These are phyloP conservation scores for Protea cynaroides DNA, from an alignment of 164 flowering plant genomes.

Conservation along the genomic window DNA sequence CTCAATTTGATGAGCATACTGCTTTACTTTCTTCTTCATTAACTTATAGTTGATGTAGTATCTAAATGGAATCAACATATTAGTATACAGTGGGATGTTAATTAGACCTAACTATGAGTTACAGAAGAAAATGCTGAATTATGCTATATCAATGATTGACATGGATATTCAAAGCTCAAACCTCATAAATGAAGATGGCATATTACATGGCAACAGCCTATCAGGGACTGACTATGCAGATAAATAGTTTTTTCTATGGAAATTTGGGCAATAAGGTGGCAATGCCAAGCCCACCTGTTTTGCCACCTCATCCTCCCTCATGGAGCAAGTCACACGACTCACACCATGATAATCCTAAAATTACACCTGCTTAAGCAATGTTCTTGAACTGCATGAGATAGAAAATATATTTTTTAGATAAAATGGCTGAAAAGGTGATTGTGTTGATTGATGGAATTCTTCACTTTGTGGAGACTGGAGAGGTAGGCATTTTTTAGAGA, in stretches of 20 bases:
- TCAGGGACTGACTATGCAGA: too few species aligned
- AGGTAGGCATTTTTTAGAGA: too few species aligned
- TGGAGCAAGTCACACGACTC: background rate
- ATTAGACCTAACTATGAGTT: background rate
- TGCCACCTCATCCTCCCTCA: background rate
- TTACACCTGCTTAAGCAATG: too few species aligned
- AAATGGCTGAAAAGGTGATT: background rate
- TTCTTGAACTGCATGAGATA: too few species aligned
- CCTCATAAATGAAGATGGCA: background rate
- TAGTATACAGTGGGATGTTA: slow-evolving; percentile 4
- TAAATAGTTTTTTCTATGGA: too few species aligned
- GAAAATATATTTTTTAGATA: background rate
- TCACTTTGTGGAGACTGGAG: too few species aligned
- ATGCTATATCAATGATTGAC: too few species aligned
- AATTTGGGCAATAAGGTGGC: too few species aligned
- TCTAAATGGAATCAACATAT: slow-evolving; percentile 27
- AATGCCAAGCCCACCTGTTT: background rate
- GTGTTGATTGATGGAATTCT: background rate
- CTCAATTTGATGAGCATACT: slow-evolving; percentile 56
- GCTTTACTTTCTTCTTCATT: slow-evolving; percentile 79
- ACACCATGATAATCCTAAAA: too few species aligned
- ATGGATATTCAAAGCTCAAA: background rate
- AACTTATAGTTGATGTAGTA: slow-evolving; percentile 76
- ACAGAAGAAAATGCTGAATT: background rate
- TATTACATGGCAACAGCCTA: background rate